A percentile compares a stretch with the other conserved stretches of the same genome.
These are phyloP conservation scores for Fusarium oxysporum DNA, from an alignment of 2,329 filamentous ascomycete species.

Conservation along the genomic window DNA sequence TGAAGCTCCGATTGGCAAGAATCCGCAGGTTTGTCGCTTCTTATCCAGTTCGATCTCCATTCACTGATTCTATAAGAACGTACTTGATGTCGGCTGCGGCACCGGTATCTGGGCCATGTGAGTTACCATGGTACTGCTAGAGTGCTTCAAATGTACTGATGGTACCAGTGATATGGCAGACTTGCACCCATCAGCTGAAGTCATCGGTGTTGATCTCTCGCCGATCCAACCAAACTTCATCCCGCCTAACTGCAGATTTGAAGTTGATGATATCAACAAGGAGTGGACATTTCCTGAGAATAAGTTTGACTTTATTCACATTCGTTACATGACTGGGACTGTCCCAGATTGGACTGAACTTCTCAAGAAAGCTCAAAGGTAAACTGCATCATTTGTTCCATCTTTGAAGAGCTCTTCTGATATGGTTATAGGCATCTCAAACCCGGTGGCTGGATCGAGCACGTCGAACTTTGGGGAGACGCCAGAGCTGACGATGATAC, in stretches of 20 bases:
- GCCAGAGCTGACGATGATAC: conserved; percentile 23
- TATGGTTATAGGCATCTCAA: conserved; percentile 1
- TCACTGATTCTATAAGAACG: not conserved
- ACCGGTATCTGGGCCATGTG: conserved; percentile 33
- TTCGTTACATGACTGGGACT: conserved; percentile 23
- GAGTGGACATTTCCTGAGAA: conserved; percentile 22
- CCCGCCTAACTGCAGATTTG: conserved; percentile 18
- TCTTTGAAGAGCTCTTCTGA: not conserved
- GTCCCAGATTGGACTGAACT: conserved; percentile 25
- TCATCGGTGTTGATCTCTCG: conserved; percentile 22
- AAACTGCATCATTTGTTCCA: rapidly evolving
- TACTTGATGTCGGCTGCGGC: conserved; percentile 22
- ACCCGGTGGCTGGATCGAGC: conserved; percentile 25
- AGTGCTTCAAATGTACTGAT: not conserved
- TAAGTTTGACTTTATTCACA: conserved; percentile 27
- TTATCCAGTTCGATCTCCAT: rapidly evolving
- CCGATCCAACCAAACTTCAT: conserved; percentile 26
- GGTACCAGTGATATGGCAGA: conserved; percentile 14
- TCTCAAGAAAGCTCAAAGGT: conserved; percentile 13
- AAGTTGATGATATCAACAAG: conserved; percentile 29
- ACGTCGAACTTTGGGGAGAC: conserved; percentile 26
- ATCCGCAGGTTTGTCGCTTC: not conserved
- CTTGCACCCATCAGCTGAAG: conserved; percentile 19
- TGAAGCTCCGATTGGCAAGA: conserved; percentile 18
- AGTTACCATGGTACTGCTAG: rapidly evolving